A percentile compares a stretch with the other conserved stretches of the same genome.
These are phyloP conservation scores for Geranium brycei DNA, from an alignment of 345 rosid species.

Conservation along the genomic window DNA sequence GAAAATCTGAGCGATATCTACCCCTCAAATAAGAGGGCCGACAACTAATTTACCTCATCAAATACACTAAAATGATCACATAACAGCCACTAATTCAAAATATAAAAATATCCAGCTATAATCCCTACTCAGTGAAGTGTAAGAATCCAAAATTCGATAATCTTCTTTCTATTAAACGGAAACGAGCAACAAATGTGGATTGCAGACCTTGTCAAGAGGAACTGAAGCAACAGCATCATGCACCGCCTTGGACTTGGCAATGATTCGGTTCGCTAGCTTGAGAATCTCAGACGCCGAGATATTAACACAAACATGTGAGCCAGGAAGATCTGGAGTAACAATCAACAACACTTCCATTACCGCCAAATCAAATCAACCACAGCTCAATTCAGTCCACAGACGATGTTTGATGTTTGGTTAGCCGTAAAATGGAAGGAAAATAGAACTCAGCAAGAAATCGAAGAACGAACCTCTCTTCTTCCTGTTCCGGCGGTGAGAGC, in stretches of 20 bases:
- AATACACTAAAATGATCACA: too few relatives aligned
- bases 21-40: too few relatives aligned
- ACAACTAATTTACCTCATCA: too few relatives aligned
- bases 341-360: background rate
- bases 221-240: slow-evolving; percentile 65
- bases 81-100: too few relatives aligned
- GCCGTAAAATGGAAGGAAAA: background rate
- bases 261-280: slow-evolving; percentile 48
- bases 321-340: slow-evolving; percentile 45
- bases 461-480: slow-evolving; percentile 37
- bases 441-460: background rate
- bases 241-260: slow-evolving; percentile 54
- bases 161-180: background rate
- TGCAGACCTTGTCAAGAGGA: slow-evolving; percentile 61
- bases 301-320: slow-evolving; percentile 46
- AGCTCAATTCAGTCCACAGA: background rate
- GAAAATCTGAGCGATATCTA: background rate
- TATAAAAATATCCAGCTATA: background rate
- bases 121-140: background rate
- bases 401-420: background rate
- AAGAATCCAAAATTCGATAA: background rate
- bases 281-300: slow-evolving; percentile 65
- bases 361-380: background rate
- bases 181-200: background rate
- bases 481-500: slow-evolving; percentile 32